A percentile compares a stretch with the other conserved stretches of the same genome.
Conservation (phyloP, 1,139 yeast genomes). For the Protomyces inouyei region DNA sequence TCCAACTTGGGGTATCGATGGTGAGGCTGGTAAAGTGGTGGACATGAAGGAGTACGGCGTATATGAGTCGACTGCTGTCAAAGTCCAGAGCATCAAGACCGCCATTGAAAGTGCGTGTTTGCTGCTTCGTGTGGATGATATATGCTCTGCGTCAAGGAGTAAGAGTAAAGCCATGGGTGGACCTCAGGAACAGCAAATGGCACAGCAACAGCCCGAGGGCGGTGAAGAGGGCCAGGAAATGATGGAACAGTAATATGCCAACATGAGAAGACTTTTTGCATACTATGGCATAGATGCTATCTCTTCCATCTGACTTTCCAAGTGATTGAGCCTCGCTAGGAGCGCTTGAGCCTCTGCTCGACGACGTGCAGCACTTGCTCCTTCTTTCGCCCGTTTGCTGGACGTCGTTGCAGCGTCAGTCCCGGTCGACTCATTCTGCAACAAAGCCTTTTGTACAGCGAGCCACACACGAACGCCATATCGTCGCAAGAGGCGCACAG, state of each 20-base stretch:
- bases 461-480: background rate
- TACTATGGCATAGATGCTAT: background rate
- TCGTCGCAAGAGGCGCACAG: background rate
- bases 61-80: conserved; percentile 99
- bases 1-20: conserved; percentile 88
- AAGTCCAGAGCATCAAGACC: conserved; percentile 93
- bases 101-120: conserved; percentile 96
- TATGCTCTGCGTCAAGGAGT: conserved; percentile 88
- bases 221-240: conserved; percentile 16
- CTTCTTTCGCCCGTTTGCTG: background rate
- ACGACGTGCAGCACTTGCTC: background rate
- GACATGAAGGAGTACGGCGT: conserved; percentile 95
- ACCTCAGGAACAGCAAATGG: conserved; percentile 31
- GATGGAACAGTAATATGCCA: conserved; percentile 16
- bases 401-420: background rate
- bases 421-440: background rate
- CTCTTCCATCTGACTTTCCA: background rate
- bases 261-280: background rate
- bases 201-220: conserved; percentile 5
- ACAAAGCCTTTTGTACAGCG: background rate
- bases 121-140: conserved; percentile 91
- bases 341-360: background rate
- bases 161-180: conserved; percentile 34
- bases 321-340: background rate
- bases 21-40: conserved; percentile 87